These are phyloP conservation scores for Solanum neorickii DNA, from an alignment of 257 asterid species.

Conservation along the genomic window DNA sequence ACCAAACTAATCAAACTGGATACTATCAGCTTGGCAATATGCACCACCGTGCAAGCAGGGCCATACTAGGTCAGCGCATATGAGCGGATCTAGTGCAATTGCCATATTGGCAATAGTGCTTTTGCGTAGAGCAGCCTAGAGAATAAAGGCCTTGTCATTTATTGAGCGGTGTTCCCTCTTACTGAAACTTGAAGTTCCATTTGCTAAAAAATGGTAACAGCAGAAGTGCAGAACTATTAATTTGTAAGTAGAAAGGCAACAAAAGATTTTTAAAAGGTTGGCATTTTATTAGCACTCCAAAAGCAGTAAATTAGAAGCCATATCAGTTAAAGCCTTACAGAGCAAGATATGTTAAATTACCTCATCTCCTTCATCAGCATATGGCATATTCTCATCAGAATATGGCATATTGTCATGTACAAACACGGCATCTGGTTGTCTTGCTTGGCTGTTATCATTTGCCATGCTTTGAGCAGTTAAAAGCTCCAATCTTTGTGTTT, in stretches of 20 bases:
- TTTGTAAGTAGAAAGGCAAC: neutral
- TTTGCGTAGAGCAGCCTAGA: neutral
- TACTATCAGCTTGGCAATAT: neutral
- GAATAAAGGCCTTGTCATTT: neutral
- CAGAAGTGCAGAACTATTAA: neutral
- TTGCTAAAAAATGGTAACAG: neutral
- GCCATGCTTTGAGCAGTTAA: slow-evolving; percentile 82
- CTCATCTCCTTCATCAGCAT: slow-evolving; percentile 99
- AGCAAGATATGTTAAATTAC: slow-evolving; percentile 15
- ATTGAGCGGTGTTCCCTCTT: neutral
- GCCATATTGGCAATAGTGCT: too few species aligned
- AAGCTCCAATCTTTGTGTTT: slow-evolving; percentile 93
- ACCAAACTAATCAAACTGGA: neutral
- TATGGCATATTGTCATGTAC: slow-evolving; percentile 20
- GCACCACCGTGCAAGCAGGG: neutral
- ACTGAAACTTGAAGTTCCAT: neutral
- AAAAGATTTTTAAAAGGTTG: neutral
- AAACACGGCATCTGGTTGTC: slow-evolving; percentile 35
- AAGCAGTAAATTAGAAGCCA: neutral
- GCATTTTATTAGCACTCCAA: neutral
- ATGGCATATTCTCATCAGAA: slow-evolving; percentile 45
- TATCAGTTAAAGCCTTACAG: neutral
- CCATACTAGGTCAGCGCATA: neutral
- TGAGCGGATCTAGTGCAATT: neutral
- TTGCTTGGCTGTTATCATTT: slow-evolving; percentile 35